Conservation (phyloP, 1,139 yeast species). For the Scheffersomyces segobiensis region DNA sequence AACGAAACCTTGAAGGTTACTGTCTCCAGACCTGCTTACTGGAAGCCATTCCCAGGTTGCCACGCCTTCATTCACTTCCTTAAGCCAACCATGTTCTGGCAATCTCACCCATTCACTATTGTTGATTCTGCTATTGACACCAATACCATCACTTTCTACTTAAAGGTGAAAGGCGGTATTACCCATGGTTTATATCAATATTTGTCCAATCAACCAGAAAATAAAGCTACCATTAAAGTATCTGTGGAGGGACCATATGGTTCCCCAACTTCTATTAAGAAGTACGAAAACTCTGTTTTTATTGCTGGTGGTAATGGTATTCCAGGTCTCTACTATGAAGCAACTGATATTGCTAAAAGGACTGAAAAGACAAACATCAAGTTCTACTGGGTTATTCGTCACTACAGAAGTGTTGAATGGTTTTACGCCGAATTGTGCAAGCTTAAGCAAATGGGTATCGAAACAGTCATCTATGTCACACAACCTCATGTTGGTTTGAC, state of each 20-base stretch:
- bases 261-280: slow-evolving; percentile 30
- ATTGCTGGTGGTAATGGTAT: slow-evolving; percentile 76
- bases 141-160: slow-evolving; percentile 30
- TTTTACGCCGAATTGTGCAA: slow-evolving; percentile 24
- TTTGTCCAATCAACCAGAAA: slow-evolving; percentile 50
- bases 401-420: slow-evolving; percentile 36
- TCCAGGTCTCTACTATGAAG: slow-evolving; percentile 49
- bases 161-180: slow-evolving; percentile 43
- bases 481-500: slow-evolving; percentile 21
- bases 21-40: slow-evolving; percentile 33
- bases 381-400: slow-evolving; percentile 51
- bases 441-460: slow-evolving; percentile 31
- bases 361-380: slow-evolving; percentile 22
- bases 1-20: slow-evolving; percentile 46
- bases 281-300: slow-evolving; percentile 55
- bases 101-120: slow-evolving; percentile 59
- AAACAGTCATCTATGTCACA: slow-evolving; percentile 38
- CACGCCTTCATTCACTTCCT: slow-evolving; percentile 42
- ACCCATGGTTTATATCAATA: slow-evolving; percentile 32
- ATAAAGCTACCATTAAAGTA: slow-evolving; percentile 32
- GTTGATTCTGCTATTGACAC: slow-evolving; percentile 34
- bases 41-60: slow-evolving; percentile 43
- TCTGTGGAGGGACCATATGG: slow-evolving; percentile 49
- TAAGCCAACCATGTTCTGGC: slow-evolving; percentile 50
- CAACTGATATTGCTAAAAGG: slow-evolving; percentile 21